These are phyloP conservation scores for Aspergillus novoparasiticus DNA, from an alignment of 2,329 filamentous ascomycete genomes.

Conservation along the genomic window DNA sequence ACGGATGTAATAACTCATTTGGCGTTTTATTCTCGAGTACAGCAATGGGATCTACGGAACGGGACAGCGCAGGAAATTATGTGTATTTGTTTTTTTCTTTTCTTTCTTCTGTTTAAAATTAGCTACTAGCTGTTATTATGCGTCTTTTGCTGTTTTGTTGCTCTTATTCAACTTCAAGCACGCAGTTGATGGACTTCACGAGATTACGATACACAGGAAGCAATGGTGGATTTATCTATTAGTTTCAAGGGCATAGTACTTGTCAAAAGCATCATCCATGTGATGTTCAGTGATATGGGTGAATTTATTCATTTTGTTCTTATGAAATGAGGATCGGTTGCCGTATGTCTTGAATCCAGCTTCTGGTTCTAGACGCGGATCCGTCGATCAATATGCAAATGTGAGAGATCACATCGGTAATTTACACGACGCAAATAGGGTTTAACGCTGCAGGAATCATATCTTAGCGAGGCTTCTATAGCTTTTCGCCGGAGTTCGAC, in stretches of 20 bases:
- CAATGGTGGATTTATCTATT: conserved; percentile 11
- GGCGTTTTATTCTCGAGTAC: conserved; percentile 10
- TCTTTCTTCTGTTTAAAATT: conserved; percentile 2
- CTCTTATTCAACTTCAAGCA: conserved; percentile 9
- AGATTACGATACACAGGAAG: conserved; percentile 29
- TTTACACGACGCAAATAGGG: neutral
- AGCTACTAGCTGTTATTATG: conserved; percentile 1
- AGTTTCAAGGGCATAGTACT: conserved; percentile 9
- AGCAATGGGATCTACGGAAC: conserved; percentile 2
- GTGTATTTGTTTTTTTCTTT: neutral
- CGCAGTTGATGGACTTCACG: conserved; percentile 21
- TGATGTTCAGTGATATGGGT: conserved; percentile 13
- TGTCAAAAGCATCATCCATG: neutral
- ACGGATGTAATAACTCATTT: conserved; percentile 13
- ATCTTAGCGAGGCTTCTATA: neutral
- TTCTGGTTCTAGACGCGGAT: neutral
- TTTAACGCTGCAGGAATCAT: neutral
- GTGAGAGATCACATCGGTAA: neutral
- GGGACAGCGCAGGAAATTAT: neutral
- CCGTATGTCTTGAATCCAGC: neutral
- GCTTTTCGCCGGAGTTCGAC: neutral
- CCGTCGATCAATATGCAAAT: neutral
- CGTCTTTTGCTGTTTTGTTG: conserved; percentile 9
- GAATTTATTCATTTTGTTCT: neutral
- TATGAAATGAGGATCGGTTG: neutral